Conservation (phyloP, 148 eudicot genomes). For the Vaccinium myrtillus region DNA sequence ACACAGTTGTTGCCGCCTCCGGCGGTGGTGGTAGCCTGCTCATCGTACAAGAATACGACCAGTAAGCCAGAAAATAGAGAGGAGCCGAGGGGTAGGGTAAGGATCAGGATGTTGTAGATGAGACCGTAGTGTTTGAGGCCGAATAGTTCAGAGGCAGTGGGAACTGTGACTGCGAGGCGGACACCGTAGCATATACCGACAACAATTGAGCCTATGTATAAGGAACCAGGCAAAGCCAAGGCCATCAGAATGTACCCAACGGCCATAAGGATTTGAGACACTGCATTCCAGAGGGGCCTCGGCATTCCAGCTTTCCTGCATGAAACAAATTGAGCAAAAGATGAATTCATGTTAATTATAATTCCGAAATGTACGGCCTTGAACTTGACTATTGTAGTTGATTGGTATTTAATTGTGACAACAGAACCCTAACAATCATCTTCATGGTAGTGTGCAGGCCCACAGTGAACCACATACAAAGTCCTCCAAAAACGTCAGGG, state of each 20-base stretch:
- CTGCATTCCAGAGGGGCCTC: constrained; percentile 90
- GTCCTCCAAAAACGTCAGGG: too few relatives aligned
- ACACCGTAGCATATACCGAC: constrained; percentile 93
- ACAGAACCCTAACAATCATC: too few relatives aligned
- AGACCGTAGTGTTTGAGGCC: constrained; percentile 93
- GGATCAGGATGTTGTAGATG: constrained; percentile 73
- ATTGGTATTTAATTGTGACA: too few relatives aligned
- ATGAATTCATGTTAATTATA: too few relatives aligned
- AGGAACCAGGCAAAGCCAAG: constrained; percentile 70
- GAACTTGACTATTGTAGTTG: neutral
- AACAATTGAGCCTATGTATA: constrained; percentile 69
- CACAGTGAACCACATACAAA: too few relatives aligned
- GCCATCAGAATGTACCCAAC: constrained; percentile 72
- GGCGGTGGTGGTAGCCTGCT: constrained; percentile 60
- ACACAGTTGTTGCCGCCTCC: constrained; percentile 79
- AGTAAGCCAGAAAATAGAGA: constrained; percentile 92
- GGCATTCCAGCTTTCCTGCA: constrained; percentile 77
- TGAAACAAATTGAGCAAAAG: neutral
- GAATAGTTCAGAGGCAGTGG: constrained; percentile 87
- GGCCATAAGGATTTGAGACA: constrained; percentile 73
- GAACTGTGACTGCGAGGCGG: constrained; percentile 81
- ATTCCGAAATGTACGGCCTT: too few relatives aligned
- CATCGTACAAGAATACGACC: constrained; percentile 75
- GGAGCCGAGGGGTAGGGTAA: constrained; percentile 87
- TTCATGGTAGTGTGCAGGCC: too few relatives aligned